phyloP scores from a whole-genome alignment of 2,329 filamentous ascomycete genomes.

The Orbilia quercus region DNA sequence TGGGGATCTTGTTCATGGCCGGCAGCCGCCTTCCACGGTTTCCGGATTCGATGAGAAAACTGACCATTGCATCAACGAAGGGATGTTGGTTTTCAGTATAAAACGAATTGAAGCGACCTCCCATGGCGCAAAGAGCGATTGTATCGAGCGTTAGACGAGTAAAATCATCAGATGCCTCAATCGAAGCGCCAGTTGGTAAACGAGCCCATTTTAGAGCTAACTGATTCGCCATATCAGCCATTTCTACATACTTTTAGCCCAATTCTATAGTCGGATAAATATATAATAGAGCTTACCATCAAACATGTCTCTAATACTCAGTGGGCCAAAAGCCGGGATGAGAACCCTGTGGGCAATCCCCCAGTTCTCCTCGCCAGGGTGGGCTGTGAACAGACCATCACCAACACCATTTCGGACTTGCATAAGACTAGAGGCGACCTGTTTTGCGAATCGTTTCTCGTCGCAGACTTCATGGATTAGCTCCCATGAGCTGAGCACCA shows the following conservation, averaged over 20 bases:
- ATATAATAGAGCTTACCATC: slow-evolving; percentile 63
- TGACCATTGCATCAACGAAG: slow-evolving; percentile 75
- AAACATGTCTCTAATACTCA: slow-evolving; percentile 76
- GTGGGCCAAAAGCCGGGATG: slow-evolving; percentile 76
- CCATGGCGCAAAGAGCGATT: slow-evolving; percentile 68
- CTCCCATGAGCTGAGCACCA: slow-evolving; percentile 69
- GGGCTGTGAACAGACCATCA: slow-evolving; percentile 75
- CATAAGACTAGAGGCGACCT: slow-evolving; percentile 66
- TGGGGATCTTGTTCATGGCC: slow-evolving; percentile 67
- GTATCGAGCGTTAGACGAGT: slow-evolving; percentile 79
- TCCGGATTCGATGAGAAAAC: slow-evolving; percentile 71
- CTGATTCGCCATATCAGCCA: slow-evolving; percentile 75
- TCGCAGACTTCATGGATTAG: slow-evolving; percentile 74
- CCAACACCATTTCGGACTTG: slow-evolving; percentile 72
- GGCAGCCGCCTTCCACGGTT: slow-evolving; percentile 66
- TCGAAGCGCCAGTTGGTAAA: slow-evolving; percentile 68
- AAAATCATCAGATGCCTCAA: slow-evolving; percentile 74
- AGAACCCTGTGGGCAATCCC: slow-evolving; percentile 74
- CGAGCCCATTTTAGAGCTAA: slow-evolving; percentile 76
- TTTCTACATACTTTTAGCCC: slow-evolving; percentile 64
- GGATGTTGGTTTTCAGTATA: slow-evolving; percentile 77
- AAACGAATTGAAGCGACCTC: slow-evolving; percentile 76
- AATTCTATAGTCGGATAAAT: neutral
- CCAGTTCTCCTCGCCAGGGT: slow-evolving; percentile 69
- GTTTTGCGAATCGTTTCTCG: slow-evolving; percentile 74